Conservation (phyloP, 805 yeast species). For the Brettanomyces naardenensis region DNA sequence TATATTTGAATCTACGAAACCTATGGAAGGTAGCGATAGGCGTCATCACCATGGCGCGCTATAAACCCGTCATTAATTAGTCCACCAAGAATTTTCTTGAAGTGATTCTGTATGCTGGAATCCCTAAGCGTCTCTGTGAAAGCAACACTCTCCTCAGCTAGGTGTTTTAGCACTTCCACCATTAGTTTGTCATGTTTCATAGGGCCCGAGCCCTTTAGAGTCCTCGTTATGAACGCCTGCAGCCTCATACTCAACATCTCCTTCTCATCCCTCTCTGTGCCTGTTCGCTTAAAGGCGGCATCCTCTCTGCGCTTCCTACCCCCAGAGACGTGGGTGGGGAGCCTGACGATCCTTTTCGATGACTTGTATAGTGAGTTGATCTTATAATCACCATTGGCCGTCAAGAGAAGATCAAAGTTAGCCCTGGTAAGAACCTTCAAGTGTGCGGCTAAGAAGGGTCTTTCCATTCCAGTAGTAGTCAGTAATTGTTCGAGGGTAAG, state of each 20-base stretch:
- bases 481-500: slow-evolving; percentile 19
- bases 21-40: not conserved
- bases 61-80: slow-evolving; percentile 1
- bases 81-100: not conserved
- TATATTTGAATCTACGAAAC: not conserved
- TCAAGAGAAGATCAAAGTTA: slow-evolving; percentile 9
- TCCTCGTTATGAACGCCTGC: not conserved
- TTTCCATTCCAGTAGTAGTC: slow-evolving; percentile 23
- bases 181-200: not conserved
- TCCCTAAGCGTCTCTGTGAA: not conserved
- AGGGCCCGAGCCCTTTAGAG: not conserved
- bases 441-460: not conserved
- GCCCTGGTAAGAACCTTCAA: not conserved
- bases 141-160: not conserved
- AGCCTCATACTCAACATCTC: slow-evolving; percentile 4
- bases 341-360: not conserved
- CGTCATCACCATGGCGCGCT: not conserved
- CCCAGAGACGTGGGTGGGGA: not conserved
- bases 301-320: not conserved
- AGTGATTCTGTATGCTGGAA: not conserved
- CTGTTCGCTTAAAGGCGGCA: not conserved
- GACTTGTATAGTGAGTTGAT: not conserved
- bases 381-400: not conserved
- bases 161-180: not conserved
- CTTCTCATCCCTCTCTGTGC: not conserved